phyloP scores from a whole-genome alignment of 371 early-diverging fungal genomes.

The Syncephalastrum monosporum region DNA sequence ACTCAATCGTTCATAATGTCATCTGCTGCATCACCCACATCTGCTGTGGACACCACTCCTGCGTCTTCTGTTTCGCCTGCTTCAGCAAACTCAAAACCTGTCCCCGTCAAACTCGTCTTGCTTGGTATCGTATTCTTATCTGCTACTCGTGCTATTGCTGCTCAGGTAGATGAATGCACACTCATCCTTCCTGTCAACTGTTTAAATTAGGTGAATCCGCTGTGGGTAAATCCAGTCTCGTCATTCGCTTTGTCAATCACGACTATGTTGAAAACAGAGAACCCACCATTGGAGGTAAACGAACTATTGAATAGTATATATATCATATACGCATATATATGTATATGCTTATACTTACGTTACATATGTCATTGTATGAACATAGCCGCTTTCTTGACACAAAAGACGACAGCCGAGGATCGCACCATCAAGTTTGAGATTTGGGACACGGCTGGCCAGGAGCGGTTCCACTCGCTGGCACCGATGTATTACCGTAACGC shows the following conservation, averaged over 20 bases:
- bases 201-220: constrained; percentile 68
- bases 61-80: no score
- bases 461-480: constrained; percentile 92
- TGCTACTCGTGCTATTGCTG: no score
- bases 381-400: constrained; percentile 80
- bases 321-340: no score
- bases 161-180: no score
- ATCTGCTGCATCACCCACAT: constrained; percentile 4
- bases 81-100: no score
- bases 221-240: constrained; percentile 84
- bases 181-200: no score
- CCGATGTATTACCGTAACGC: constrained; percentile 99
- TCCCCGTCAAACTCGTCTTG: no score
- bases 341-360: no score
- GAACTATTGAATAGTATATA: not conserved
- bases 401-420: constrained; percentile 67
- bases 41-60: not conserved
- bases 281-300: constrained; percentile 92
- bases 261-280: constrained; percentile 96
- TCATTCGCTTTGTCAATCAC: constrained; percentile 88
- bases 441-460: constrained; percentile 96
- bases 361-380: no score
- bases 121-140: no score
- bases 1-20: constrained; percentile 8
- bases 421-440: constrained; percentile 81